Percentiles rank a stretch among this genome's conserved stretches.
Evolutionary conservation across 1,139 yeast genomes (phyloP).

Genomic region (Candida frijolesensis): DNA sequence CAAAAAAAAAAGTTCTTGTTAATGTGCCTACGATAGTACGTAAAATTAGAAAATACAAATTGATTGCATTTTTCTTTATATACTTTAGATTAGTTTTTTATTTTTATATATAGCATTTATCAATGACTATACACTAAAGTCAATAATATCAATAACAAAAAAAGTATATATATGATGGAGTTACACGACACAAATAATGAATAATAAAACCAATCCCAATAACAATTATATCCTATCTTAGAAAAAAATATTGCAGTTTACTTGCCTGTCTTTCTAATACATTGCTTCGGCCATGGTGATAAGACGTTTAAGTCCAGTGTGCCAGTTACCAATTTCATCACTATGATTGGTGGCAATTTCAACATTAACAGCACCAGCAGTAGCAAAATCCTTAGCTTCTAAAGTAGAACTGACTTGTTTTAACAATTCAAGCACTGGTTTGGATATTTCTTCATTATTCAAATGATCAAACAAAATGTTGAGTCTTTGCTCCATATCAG

Average conservation of each 20-base stretch:
- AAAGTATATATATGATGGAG: not conserved
- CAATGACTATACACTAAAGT: not conserved
- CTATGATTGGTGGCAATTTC: constrained; percentile 68
- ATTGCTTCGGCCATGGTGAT: constrained; percentile 72
- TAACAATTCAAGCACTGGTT: constrained; percentile 58
- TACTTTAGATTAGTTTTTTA: not conserved
- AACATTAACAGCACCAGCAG: constrained; percentile 59
- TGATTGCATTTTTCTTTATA: not conserved
- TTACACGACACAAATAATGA: not conserved
- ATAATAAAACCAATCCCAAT: not conserved
- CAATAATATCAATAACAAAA: not conserved
- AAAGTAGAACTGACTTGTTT: constrained; percentile 54
- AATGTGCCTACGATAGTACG: not conserved
- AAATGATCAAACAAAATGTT: constrained; percentile 77
- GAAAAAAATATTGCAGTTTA: not conserved
- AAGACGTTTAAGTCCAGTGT: constrained; percentile 86
- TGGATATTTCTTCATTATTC: constrained; percentile 69
- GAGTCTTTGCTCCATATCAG: constrained; percentile 82
- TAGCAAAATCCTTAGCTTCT: constrained; percentile 53
- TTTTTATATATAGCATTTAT: not conserved
- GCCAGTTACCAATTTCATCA: constrained; percentile 89
- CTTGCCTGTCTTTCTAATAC: constrained; percentile 16
- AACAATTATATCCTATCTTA: not conserved
- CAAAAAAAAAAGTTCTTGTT: not conserved
- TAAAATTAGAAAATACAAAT: not conserved